Evolutionary conservation across 2,329 filamentous ascomycete genomes (phyloP).

Genomic region (Calonectria pseudoreteaudii): DNA sequence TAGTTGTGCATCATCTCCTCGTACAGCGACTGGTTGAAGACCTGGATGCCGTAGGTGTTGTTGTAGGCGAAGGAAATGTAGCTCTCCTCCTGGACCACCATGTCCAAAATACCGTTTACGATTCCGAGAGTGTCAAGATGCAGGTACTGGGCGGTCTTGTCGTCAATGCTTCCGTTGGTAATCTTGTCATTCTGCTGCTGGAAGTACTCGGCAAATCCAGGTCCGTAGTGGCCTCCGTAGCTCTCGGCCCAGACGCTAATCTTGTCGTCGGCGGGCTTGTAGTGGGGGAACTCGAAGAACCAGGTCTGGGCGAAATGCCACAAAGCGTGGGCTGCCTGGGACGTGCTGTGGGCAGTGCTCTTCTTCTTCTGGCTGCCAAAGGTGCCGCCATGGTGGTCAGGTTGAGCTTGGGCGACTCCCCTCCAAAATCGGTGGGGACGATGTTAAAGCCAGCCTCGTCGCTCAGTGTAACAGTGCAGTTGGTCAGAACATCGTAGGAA

Average conservation of each 20-base stretch:
- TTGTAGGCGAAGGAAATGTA: constrained; percentile 69
- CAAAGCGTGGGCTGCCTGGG: constrained; percentile 65
- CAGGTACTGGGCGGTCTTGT: constrained; percentile 60
- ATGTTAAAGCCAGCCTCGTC: constrained; percentile 63
- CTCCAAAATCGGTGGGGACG: constrained; percentile 49
- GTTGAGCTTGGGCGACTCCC: constrained; percentile 51
- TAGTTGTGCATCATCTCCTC: constrained; percentile 45
- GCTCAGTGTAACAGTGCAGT: constrained; percentile 66
- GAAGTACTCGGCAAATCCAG: constrained; percentile 68
- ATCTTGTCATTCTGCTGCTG: constrained; percentile 71
- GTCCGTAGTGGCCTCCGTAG: constrained; percentile 78
- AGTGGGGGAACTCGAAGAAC: constrained; percentile 68
- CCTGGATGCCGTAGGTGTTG: constrained; percentile 71
- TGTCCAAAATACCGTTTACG: constrained; percentile 77
- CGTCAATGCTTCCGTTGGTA: constrained; percentile 41
- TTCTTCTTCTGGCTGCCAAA: constrained; percentile 45
- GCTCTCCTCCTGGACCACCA: constrained; percentile 67
- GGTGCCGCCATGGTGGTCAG: constrained; percentile 51
- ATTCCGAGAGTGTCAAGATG: constrained; percentile 74
- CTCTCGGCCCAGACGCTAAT: constrained; percentile 77
- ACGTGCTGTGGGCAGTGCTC: constrained; percentile 60
- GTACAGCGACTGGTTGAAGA: constrained; percentile 61
- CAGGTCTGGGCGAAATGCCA: constrained; percentile 77
- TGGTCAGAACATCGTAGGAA: constrained; percentile 74
- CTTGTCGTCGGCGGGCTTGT: constrained; percentile 64